phyloP scores from a whole-genome alignment of 1,284 basidiomycete genomes.

The Malassezia psittaci region DNA sequence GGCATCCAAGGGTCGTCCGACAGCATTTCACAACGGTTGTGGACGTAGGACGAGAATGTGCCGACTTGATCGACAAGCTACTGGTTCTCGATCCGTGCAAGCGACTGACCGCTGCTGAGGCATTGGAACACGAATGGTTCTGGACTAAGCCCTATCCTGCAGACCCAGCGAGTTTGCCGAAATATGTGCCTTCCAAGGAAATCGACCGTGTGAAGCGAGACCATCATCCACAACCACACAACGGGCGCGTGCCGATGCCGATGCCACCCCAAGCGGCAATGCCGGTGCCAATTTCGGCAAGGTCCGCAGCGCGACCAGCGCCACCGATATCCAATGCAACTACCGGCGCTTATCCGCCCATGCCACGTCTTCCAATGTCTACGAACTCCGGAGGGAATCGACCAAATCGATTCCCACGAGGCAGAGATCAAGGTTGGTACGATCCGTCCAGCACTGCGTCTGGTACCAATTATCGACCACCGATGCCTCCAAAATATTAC shows the following conservation, averaged over 20 bases:
- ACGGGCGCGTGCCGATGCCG: constrained; percentile 5
- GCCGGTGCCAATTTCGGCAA: neutral
- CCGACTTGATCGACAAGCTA: constrained; percentile 41
- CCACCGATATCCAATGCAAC: neutral
- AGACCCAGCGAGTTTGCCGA: constrained; percentile 38
- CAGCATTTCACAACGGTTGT: constrained; percentile 25
- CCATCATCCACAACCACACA: constrained; percentile 14
- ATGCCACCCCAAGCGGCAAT: neutral
- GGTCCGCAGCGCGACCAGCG: neutral
- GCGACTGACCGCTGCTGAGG: constrained; percentile 36
- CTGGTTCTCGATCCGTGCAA: constrained; percentile 39
- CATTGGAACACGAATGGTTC: constrained; percentile 43
- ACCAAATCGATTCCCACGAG: neutral
- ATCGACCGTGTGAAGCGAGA: constrained; percentile 32
- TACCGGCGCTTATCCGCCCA: constrained; percentile 10
- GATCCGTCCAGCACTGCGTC: constrained; percentile 5
- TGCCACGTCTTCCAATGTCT: constrained; percentile 12
- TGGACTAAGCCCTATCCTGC: constrained; percentile 41
- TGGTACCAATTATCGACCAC: neutral
- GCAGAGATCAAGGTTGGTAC: constrained; percentile 16
- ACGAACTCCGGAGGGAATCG: neutral
- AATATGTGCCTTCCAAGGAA: constrained; percentile 42
- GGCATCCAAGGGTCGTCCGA: constrained; percentile 23
- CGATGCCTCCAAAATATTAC: neutral
- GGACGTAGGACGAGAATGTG: constrained; percentile 28